These are phyloP conservation scores for Saccharomyces hybrid DNA, from an alignment of 1,139 yeast species.

Conservation along the genomic window DNA sequence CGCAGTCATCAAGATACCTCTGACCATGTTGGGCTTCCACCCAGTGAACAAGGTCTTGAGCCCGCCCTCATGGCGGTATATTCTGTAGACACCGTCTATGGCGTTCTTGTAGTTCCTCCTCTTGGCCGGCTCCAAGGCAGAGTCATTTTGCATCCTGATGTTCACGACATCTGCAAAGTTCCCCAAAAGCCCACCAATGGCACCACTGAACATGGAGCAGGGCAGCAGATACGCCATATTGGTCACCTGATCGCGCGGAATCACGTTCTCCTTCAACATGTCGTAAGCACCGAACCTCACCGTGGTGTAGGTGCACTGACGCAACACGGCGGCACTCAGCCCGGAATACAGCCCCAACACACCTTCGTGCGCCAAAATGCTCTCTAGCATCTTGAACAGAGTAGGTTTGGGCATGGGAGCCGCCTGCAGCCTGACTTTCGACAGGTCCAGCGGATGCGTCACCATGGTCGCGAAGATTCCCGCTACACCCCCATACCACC, in stretches of 20 bases:
- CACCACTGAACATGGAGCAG: constrained; percentile 77
- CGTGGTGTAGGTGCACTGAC: constrained; percentile 86
- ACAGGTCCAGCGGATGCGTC: constrained; percentile 80
- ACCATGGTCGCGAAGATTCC: constrained; percentile 53
- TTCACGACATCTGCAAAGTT: constrained; percentile 86
- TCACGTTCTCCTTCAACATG: constrained; percentile 50
- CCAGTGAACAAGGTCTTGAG: constrained; percentile 59
- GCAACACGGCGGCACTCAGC: constrained; percentile 66
- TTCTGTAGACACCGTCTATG: constrained; percentile 60
- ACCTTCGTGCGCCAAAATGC: constrained; percentile 59
- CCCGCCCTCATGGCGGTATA: constrained; percentile 52
- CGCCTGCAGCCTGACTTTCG: constrained; percentile 68
- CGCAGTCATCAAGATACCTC: constrained; percentile 86
- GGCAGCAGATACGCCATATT: constrained; percentile 45
- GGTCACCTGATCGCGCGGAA: constrained; percentile 32
- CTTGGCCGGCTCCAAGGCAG: constrained; percentile 53
- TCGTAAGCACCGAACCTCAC: constrained; percentile 82
- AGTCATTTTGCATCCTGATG: constrained; percentile 87
- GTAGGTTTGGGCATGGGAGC: constrained; percentile 57
- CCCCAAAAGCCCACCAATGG: constrained; percentile 75
- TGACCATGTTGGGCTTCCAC: constrained; percentile 62
- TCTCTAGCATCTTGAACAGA: constrained; percentile 50
- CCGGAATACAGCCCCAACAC: constrained; percentile 67
- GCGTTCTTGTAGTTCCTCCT: constrained; percentile 76
- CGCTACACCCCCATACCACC: constrained; percentile 61